These are phyloP conservation scores for Cadophora sp. DNA, from an alignment of 2,329 filamentous ascomycete genomes.

Conservation along the genomic window DNA sequence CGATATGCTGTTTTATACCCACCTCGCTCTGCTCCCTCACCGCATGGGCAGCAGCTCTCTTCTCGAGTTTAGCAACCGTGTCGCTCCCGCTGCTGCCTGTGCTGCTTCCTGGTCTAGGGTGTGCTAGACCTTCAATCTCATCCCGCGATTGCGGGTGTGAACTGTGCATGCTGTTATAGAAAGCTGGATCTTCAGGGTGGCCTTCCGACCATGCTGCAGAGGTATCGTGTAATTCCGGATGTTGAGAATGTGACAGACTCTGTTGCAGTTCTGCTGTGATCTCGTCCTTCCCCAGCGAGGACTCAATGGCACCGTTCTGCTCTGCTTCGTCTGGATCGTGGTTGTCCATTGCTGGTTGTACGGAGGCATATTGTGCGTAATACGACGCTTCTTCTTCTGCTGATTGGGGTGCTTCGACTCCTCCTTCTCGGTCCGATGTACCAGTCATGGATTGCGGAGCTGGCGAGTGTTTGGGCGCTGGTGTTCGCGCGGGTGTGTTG, in stretches of 20 bases:
- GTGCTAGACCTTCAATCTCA: slow-evolving; percentile 48
- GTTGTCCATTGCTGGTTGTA: slow-evolving; percentile 81
- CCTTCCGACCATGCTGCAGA: slow-evolving; percentile 20
- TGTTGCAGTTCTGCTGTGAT: slow-evolving; percentile 44
- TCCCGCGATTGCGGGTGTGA: neutral
- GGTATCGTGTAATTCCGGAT: slow-evolving; percentile 27
- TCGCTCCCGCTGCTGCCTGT: slow-evolving; percentile 61
- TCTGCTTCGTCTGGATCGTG: slow-evolving; percentile 78
- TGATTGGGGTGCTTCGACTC: neutral
- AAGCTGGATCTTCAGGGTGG: slow-evolving; percentile 9
- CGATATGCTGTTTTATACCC: slow-evolving; percentile 80
- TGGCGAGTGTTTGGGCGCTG: slow-evolving; percentile 66
- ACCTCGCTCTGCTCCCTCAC: slow-evolving; percentile 69
- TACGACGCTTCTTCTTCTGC: slow-evolving; percentile 69
- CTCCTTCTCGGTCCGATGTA: neutral
- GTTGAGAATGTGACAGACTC: slow-evolving; percentile 25
- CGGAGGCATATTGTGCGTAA: slow-evolving; percentile 77
- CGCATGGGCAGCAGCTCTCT: slow-evolving; percentile 58
- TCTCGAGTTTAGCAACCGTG: slow-evolving; percentile 64
- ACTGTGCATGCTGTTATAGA: slow-evolving; percentile 11
- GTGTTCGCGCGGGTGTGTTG: slow-evolving; percentile 70
- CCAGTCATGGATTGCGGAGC: slow-evolving; percentile 53
- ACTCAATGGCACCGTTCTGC: slow-evolving; percentile 49
- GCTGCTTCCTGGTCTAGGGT: slow-evolving; percentile 66
- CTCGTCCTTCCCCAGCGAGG: slow-evolving; percentile 54